These are phyloP conservation scores for Myrica gale DNA, from an alignment of 306 rosid species.

Conservation along the genomic window DNA sequence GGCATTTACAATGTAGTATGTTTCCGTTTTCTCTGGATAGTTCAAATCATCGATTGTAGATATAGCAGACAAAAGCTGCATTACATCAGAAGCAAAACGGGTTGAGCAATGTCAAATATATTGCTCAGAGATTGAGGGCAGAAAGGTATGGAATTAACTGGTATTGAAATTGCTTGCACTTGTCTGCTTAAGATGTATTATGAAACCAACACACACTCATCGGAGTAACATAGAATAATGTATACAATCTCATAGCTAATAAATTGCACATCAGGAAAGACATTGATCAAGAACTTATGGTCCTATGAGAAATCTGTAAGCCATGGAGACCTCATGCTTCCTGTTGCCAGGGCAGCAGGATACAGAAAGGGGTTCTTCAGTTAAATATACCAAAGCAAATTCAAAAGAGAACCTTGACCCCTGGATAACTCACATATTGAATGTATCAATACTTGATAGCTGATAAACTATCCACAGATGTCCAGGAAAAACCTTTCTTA, in stretches of 20 bases:
- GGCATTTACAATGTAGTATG: constrained; percentile 77
- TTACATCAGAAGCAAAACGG: constrained; percentile 17
- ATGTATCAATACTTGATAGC: not conserved
- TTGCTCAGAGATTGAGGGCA: not conserved
- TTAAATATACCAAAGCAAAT: not conserved
- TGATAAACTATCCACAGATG: not conserved
- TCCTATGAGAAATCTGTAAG: not conserved
- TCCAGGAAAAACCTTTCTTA: not conserved
- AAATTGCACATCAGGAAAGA: not conserved
- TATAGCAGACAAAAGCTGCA: constrained; percentile 86
- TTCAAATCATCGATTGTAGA: constrained; percentile 92
- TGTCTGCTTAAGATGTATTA: not conserved
- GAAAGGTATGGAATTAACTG: not conserved
- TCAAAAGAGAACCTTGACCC: not conserved
- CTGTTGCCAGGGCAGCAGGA: not conserved
- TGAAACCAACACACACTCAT: not conserved
- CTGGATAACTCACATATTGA: not conserved
- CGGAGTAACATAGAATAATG: not conserved
- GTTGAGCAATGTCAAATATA: constrained; percentile 27
- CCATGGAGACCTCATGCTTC: not conserved
- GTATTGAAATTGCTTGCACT: not conserved
- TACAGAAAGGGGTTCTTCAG: not conserved
- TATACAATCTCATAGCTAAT: not conserved
- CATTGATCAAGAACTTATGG: not conserved
- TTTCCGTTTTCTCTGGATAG: constrained; percentile 96